These are phyloP conservation scores for Cytospora chrysosperma DNA, from an alignment of 2,329 filamentous ascomycete genomes.

Conservation along the genomic window DNA sequence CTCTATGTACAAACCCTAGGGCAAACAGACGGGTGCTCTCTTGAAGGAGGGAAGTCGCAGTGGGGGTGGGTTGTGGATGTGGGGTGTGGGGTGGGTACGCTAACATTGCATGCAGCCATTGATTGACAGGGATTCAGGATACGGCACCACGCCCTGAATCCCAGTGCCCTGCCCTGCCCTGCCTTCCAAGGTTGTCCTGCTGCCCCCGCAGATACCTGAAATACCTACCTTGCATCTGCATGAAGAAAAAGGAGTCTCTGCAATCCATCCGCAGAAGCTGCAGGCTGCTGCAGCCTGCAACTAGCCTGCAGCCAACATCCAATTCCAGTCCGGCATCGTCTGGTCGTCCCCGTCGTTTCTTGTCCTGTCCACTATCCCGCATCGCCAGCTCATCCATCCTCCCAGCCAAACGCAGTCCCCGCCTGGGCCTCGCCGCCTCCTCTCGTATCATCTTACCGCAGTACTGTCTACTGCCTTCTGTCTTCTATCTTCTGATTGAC, in stretches of 20 bases:
- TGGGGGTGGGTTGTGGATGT: no score
- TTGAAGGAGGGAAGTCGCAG: no score
- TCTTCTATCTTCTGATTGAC: background rate
- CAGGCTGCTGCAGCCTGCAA: slow-evolving; percentile 1
- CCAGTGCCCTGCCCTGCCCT: background rate
- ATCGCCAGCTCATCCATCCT: background rate
- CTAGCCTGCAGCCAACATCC: background rate
- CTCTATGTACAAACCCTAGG: no score
- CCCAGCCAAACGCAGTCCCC: background rate
- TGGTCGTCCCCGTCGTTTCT: background rate
- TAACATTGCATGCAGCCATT: background rate
- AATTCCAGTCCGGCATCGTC: background rate
- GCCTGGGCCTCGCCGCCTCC: background rate
- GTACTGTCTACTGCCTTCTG: no score
- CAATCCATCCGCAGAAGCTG: background rate
- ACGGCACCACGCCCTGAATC: background rate
- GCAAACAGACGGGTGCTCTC: no score
- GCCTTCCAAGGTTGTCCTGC: background rate
- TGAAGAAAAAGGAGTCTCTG: no score
- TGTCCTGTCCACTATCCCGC: background rate
- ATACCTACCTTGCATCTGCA: background rate
- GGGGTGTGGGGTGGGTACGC: background rate
- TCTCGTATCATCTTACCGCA: background rate
- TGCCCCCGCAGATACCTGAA: background rate
- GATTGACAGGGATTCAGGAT: background rate